phyloP scores from a whole-genome alignment of 164 flowering plant genomes.

The Magnolia changhungtana region DNA sequence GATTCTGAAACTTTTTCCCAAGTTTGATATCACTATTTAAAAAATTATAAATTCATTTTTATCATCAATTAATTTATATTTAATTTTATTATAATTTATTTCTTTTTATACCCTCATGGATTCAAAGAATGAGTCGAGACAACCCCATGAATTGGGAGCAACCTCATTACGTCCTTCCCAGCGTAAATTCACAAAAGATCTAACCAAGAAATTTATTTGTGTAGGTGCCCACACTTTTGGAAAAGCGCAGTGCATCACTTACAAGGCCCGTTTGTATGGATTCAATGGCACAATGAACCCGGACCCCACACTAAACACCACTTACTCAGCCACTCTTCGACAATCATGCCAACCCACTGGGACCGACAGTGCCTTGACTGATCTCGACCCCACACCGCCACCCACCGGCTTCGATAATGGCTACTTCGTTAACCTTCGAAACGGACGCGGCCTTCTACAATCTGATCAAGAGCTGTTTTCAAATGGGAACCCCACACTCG shows the following conservation, averaged over 20 bases:
- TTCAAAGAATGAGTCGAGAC: no score
- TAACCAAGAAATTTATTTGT: no score
- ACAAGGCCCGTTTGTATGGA: constrained; percentile 15
- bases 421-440: constrained; percentile 22
- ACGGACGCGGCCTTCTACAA: constrained; percentile 15
- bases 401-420: constrained; percentile 8
- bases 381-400: constrained; percentile 16
- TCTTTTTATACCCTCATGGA: no score
- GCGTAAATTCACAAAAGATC: no score
- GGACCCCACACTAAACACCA: constrained; percentile 8
- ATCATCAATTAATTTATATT: no score
- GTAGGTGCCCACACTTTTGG: constrained; percentile 28
- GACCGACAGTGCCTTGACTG: constrained; percentile 8
- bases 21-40: no score
- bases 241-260: constrained; percentile 10
- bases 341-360: constrained; percentile 14
- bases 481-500: constrained; percentile 7
- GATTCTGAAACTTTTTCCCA: no score
- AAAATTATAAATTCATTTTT: no score
- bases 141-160: no score
- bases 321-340: constrained; percentile 4
- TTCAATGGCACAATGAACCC: constrained; percentile 11
- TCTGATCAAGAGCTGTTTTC: constrained; percentile 20
- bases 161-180: no score
- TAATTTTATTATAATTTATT: no score